Evolutionary conservation across 352 stramenopile genomes (phyloP).

Genomic region (Globisporangium paddicum): DNA sequence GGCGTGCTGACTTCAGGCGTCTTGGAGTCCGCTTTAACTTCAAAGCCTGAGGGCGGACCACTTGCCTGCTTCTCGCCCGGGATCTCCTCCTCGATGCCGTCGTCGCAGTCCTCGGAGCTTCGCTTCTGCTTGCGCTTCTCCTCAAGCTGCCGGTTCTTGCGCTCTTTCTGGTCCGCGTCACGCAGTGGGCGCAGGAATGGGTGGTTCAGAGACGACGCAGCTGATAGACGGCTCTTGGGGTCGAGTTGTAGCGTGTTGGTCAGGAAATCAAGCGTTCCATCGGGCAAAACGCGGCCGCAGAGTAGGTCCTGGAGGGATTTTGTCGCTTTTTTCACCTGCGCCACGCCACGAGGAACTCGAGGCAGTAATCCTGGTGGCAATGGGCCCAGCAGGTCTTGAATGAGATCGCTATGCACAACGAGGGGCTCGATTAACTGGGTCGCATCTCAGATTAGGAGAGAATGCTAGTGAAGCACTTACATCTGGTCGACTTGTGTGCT

Average conservation of each 20-base stretch:
- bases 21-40: slow-evolving; percentile 22
- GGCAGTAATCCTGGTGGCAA: slow-evolving; percentile 35
- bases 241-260: slow-evolving; percentile 57
- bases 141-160: slow-evolving; percentile 35
- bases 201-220: slow-evolving; percentile 45
- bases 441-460: too few relatives aligned
- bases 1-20: slow-evolving; percentile 4
- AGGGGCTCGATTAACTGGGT: neutral
- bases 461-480: slow-evolving; percentile 25
- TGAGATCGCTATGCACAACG: slow-evolving; percentile 38
- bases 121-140: slow-evolving; percentile 23
- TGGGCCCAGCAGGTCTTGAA: slow-evolving; percentile 62
- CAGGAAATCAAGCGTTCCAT: slow-evolving; percentile 70
- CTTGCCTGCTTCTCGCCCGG: slow-evolving; percentile 27
- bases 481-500: slow-evolving; percentile 80
- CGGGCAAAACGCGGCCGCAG: slow-evolving; percentile 30
- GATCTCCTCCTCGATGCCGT: slow-evolving; percentile 82
- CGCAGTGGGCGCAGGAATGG: slow-evolving; percentile 50
- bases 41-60: neutral
- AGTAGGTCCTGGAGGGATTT: slow-evolving; percentile 49
- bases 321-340: slow-evolving; percentile 25
- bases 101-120: slow-evolving; percentile 24
- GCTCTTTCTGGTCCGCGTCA: slow-evolving; percentile 40
- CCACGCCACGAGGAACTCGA: slow-evolving; percentile 51
- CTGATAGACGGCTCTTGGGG: slow-evolving; percentile 44